Conservation (phyloP, 768 basidiomycete genomes). For the Lentinula lateritia region DNA sequence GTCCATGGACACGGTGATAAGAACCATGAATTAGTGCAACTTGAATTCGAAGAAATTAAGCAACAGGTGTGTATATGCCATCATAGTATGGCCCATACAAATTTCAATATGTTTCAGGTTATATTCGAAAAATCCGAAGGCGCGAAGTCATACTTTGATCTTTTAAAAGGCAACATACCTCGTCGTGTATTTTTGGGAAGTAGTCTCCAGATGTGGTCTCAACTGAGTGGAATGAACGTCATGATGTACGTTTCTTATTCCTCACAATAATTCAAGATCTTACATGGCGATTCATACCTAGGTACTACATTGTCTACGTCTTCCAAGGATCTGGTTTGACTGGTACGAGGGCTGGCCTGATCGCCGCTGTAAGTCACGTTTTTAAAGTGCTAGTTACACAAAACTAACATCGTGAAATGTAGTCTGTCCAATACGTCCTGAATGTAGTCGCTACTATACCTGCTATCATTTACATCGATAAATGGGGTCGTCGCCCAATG, state of each 20-base stretch:
- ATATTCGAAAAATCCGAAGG: conserved; percentile 63
- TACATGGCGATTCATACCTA: conserved; percentile 12
- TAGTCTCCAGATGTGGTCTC: conserved; percentile 78
- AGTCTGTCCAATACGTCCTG: conserved; percentile 63
- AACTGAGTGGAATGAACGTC: conserved; percentile 72
- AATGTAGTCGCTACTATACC: conserved; percentile 43
- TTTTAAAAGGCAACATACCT: conserved; percentile 59
- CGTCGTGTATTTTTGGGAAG: conserved; percentile 68
- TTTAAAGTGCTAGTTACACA: background rate
- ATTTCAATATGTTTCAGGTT: conserved; percentile 17
- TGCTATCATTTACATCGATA: conserved; percentile 63
- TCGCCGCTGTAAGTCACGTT: conserved; percentile 41
- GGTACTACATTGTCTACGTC: conserved; percentile 66
- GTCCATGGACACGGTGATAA: conserved; percentile 63
- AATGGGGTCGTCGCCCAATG: conserved; percentile 77
- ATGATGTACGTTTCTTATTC: conserved; percentile 54
- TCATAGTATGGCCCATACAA: too few species aligned
- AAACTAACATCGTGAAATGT: conserved; percentile 1
- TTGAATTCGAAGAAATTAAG: conserved; percentile 68
- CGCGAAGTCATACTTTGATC: conserved; percentile 63
- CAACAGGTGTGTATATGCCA: conserved; percentile 25
- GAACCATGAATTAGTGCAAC: conserved; percentile 54
- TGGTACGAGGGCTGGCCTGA: conserved; percentile 66
- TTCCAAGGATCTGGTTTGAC: conserved; percentile 77
- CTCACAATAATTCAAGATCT: background rate